phyloP scores from a whole-genome alignment of 306 rosid species.

The Lablab purpureus region DNA sequence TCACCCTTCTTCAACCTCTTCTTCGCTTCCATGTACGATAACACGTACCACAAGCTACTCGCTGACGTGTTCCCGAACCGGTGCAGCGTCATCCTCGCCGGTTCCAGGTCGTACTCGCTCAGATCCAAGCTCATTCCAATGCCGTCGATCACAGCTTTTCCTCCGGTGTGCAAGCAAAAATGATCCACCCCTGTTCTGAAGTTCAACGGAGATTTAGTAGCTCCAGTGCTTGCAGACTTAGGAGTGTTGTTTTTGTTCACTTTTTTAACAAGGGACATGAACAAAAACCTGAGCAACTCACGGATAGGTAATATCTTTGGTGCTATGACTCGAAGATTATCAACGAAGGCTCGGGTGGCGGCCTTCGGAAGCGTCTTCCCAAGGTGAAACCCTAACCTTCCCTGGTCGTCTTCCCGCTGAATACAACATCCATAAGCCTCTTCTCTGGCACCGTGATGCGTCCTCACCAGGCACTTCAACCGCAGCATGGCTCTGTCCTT shows the following conservation, averaged over 20 bases:
- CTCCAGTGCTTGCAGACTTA: background rate
- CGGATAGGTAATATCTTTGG: constrained; percentile 79
- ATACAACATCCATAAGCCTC: constrained; percentile 73
- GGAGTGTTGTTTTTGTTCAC: constrained; percentile 1
- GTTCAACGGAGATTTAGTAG: constrained; percentile 58
- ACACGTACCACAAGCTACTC: constrained; percentile 84
- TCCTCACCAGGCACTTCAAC: constrained; percentile 72
- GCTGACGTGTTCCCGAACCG: constrained; percentile 94
- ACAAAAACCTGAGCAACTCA: constrained; percentile 66
- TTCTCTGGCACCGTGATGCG: constrained; percentile 83
- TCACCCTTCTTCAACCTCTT: constrained; percentile 76
- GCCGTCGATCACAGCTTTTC: constrained; percentile 92
- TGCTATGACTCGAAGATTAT: constrained; percentile 67
- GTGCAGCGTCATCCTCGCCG: constrained; percentile 93
- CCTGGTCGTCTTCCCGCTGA: constrained; percentile 76
- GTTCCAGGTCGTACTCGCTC: constrained; percentile 74
- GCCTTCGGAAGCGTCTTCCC: constrained; percentile 75
- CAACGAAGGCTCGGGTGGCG: constrained; percentile 88
- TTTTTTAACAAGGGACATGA: constrained; percentile 46
- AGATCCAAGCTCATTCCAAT: constrained; percentile 73
- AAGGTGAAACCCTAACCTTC: constrained; percentile 66
- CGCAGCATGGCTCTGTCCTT: constrained; percentile 54
- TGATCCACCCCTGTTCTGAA: constrained; percentile 79
- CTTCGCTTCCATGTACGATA: constrained; percentile 93
- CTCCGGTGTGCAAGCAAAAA: constrained; percentile 88